These are phyloP conservation scores for Zygosaccharomyces rouxii DNA, from an alignment of 805 yeast species.

Conservation along the genomic window DNA sequence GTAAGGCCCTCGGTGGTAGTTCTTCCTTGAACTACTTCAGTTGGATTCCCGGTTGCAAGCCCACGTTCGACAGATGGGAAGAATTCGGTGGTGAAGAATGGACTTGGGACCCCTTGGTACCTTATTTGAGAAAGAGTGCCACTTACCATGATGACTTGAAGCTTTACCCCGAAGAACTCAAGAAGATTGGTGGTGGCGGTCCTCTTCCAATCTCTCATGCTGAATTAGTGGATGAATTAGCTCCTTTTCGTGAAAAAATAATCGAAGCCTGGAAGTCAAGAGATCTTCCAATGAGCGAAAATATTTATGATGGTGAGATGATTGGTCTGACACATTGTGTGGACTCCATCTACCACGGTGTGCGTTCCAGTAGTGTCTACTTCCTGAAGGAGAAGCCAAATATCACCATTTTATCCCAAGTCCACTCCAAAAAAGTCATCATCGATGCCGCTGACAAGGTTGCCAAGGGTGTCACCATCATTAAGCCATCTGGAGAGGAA, in stretches of 20 bases:
- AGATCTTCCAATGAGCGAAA: conserved; percentile 21
- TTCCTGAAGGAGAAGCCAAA: conserved; percentile 21
- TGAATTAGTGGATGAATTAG: conserved; percentile 20
- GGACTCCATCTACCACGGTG: conserved; percentile 24
- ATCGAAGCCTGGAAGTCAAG: conserved; percentile 16
- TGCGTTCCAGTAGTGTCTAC: conserved; percentile 24
- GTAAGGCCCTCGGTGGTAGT: conserved; percentile 34
- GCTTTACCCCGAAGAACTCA: conserved; percentile 18
- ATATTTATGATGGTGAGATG: conserved; percentile 25
- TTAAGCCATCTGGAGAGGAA: conserved; percentile 23
- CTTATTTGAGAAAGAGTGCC: conserved; percentile 27
- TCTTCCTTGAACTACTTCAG: conserved; percentile 34
- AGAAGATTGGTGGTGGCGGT: conserved; percentile 25
- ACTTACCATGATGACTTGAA: conserved; percentile 24
- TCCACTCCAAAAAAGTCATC: conserved; percentile 26
- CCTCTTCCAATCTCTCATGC: conserved; percentile 26
- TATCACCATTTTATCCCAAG: conserved; percentile 27
- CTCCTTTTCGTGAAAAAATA: conserved; percentile 16
- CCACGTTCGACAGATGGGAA: conserved; percentile 31
- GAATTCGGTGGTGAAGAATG: conserved; percentile 31
- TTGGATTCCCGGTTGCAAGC: conserved; percentile 32
- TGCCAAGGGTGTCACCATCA: conserved; percentile 28
- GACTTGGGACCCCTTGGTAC: conserved; percentile 30
- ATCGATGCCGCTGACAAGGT: conserved; percentile 18
- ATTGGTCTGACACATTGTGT: conserved; percentile 22